Percentiles rank a stretch among this genome's conserved stretches.
phyloP scores from a whole-genome alignment of 2,329 filamentous ascomycete genomes.

The Exophiala sideris region DNA sequence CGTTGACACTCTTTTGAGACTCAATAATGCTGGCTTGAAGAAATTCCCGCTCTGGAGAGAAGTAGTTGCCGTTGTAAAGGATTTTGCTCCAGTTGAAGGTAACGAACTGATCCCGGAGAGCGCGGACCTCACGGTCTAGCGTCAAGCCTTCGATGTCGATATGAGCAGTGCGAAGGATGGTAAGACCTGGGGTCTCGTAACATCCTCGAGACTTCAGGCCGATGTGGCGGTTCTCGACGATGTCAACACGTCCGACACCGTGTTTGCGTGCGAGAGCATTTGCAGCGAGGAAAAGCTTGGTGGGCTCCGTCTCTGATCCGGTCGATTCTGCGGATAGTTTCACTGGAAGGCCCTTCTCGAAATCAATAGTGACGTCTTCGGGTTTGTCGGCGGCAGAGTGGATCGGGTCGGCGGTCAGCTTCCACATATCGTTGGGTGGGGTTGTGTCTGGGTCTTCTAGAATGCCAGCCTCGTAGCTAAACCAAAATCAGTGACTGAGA shows the following conservation, averaged over 20 bases:
- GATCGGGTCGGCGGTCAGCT: conserved; percentile 49
- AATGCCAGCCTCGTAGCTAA: conserved; percentile 66
- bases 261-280: conserved; percentile 59
- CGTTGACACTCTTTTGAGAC: conserved; percentile 61
- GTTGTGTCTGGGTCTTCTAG: conserved; percentile 61
- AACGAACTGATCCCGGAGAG: conserved; percentile 68
- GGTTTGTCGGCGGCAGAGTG: conserved; percentile 58
- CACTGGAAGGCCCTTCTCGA: conserved; percentile 71
- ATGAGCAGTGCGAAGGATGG: conserved; percentile 55
- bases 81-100: conserved; percentile 61
- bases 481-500: no score
- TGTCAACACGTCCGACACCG: conserved; percentile 75
- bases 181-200: conserved; percentile 67
- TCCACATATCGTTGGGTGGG: conserved; percentile 77
- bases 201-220: conserved; percentile 77
- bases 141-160: conserved; percentile 64
- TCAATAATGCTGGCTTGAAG: conserved; percentile 62
- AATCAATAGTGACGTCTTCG: conserved; percentile 67
- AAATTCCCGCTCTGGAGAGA: conserved; percentile 69
- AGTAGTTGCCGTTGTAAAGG: conserved; percentile 62
- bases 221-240: conserved; percentile 78
- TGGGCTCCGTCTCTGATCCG: conserved; percentile 63
- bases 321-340: conserved; percentile 60
- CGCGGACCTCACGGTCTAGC: conserved; percentile 65
- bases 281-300: conserved; percentile 66